phyloP scores from a whole-genome alignment of 192 early-diverging fungal genomes.

The Geranomyces variabilis region DNA sequence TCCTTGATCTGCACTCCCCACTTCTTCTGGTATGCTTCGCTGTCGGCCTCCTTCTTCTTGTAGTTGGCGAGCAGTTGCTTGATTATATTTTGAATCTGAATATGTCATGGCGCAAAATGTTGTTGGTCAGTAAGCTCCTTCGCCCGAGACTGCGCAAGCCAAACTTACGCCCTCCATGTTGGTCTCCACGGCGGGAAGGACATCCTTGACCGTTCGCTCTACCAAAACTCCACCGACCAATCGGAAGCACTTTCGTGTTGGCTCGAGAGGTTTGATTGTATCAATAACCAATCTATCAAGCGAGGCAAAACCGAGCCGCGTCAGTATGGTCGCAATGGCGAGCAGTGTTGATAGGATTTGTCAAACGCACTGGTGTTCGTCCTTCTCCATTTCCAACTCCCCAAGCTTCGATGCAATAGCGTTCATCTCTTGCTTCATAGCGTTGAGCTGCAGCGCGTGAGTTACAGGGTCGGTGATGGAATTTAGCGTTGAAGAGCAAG shows the following conservation, averaged over 20 bases:
- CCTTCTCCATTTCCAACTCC: constrained; percentile 89
- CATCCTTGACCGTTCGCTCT: constrained; percentile 90
- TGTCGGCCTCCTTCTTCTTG: constrained; percentile 88
- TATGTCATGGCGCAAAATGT: neutral
- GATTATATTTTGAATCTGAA: constrained; percentile 76
- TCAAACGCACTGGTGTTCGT: constrained; percentile 82
- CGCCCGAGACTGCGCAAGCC: neutral
- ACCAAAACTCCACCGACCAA: constrained; percentile 93
- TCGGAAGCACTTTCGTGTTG: constrained; percentile 88
- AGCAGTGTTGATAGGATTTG: too few relatives aligned
- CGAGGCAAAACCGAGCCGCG: too few relatives aligned
- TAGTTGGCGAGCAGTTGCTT: constrained; percentile 75
- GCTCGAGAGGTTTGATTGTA: constrained; percentile 80
- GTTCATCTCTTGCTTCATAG: constrained; percentile 81
- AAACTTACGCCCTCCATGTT: constrained; percentile 78
- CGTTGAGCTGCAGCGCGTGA: constrained; percentile 53
- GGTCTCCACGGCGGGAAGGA: constrained; percentile 82
- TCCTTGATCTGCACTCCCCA: constrained; percentile 75
- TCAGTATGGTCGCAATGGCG: too few relatives aligned
- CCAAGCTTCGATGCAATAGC: constrained; percentile 87
- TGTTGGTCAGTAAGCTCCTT: neutral
- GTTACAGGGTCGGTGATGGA: neutral
- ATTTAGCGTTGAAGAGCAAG: neutral
- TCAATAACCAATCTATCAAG: constrained; percentile 80
- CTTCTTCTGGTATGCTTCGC: constrained; percentile 86